Conservation (phyloP, 2,329 filamentous ascomycete genomes). For the Pseudocercospora musae region DNA sequence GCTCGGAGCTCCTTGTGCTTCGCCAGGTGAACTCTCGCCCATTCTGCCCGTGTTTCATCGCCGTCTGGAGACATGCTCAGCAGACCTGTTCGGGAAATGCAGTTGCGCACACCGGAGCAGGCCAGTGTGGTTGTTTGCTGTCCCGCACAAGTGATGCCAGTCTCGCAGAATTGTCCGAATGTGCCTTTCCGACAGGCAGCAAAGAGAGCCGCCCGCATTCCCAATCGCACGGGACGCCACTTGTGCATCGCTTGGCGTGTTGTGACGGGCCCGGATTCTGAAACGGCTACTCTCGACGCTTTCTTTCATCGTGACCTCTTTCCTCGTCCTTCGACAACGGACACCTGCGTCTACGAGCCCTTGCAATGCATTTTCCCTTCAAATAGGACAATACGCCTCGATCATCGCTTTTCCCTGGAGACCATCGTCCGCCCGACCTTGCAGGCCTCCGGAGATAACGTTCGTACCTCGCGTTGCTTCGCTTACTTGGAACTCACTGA, state of each 20-base stretch:
- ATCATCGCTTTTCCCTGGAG: not conserved
- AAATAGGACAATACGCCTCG: not conserved
- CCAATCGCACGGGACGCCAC: not conserved
- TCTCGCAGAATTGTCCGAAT: not conserved
- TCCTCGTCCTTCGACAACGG: not conserved
- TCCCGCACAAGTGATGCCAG: not conserved
- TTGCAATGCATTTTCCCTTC: not conserved
- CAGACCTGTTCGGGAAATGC: not conserved
- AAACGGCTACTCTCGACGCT: not conserved
- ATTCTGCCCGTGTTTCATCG: not conserved
- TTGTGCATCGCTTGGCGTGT: not conserved
- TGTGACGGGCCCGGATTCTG: not conserved
- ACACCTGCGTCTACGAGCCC: not conserved
- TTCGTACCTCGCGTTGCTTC: not conserved
- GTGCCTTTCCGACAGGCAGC: not conserved
- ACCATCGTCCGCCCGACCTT: not conserved
- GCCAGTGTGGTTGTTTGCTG: not conserved
- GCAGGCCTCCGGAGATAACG: not conserved
- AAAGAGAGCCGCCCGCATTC: not conserved
- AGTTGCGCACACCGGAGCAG: not conserved
- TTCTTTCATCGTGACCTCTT: not conserved
- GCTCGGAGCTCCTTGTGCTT: constrained; percentile 2
- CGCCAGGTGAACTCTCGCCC: not conserved
- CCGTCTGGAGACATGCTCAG: not conserved
- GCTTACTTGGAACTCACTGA: not conserved